A percentile compares a stretch with the other conserved stretches of the same genome.
Evolutionary conservation across 2,329 filamentous ascomycete species (phyloP).

Genomic region (Ophiostoma piceae): DNA sequence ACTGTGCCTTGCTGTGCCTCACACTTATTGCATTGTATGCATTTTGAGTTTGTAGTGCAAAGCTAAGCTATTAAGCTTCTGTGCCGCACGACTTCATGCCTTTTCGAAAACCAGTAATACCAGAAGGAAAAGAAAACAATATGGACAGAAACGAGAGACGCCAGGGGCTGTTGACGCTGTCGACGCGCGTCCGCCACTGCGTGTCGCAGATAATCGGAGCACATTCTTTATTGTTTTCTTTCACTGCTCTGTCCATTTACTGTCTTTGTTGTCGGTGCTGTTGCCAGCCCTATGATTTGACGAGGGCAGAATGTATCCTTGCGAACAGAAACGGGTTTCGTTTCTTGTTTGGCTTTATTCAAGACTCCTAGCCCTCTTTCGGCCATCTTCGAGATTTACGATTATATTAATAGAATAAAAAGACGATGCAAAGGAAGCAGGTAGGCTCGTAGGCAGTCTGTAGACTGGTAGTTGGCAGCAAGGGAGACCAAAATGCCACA

Average conservation of each 20-base stretch:
- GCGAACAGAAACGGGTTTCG: background rate
- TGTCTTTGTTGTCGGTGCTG: too few species aligned
- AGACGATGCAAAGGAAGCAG: background rate
- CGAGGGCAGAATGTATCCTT: background rate
- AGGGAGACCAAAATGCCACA: background rate
- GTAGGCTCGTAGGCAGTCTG: background rate
- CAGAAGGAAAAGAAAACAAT: too few species aligned
- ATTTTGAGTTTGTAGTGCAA: background rate
- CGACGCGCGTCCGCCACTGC: background rate
- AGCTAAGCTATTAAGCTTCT: background rate
- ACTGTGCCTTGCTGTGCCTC: constrained; percentile 3
- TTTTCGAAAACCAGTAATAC: background rate
- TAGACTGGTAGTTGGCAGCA: background rate
- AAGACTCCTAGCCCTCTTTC: background rate
- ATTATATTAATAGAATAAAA: background rate
- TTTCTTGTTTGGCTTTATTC: background rate
- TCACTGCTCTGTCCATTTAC: too few species aligned
- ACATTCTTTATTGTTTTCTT: background rate
- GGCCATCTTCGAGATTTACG: too few species aligned
- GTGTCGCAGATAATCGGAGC: background rate
- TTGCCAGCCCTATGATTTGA: too few species aligned
- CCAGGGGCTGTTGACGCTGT: background rate
- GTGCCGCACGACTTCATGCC: background rate
- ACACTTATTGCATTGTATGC: background rate
- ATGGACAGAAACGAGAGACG: background rate